Evolutionary conservation across 257 asterid genomes (phyloP), one percentile per base, ranked within the genome.

Genomic region (Capsicum pubescens): DNA sequence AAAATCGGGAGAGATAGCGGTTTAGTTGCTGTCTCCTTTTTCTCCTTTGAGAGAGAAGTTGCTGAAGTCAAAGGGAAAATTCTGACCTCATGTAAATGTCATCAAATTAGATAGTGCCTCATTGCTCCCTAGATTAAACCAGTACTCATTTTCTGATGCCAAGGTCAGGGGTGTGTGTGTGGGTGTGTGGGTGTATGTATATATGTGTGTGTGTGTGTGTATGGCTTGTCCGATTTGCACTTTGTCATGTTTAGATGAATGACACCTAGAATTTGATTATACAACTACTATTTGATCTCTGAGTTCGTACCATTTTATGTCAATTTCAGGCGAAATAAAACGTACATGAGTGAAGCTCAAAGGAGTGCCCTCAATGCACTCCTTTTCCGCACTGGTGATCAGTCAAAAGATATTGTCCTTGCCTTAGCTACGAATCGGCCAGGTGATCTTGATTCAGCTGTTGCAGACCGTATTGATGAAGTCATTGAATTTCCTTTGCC

Each of bases 291-390:
- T 76, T 52, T 21, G 15, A 4, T 76, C 61, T 52, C 2, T 21
- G 32, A 72, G 68, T 42, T 36, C 0, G 7, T 55, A n/a, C 21
- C 46, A 3, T 44, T 46, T 35, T 44, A 15, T 61, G 42, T 78
- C 12, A 85, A 79, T 55, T 85, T 58, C 93, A 96, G 99, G 95
- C 88, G 98, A 86, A 96, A 96, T 84, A 96, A 93, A 91, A 96
- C 97, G 48, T 96, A 96, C 48, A 96, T 93, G 99, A 96, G 99
- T 76, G 99, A 96, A 90, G 99, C 99, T 82, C 98, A 94, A 86
- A 92, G 99, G 90, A 96, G 98, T 85, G 99, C 99, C 8, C 97
- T 96, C 60, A 96, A 96, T 17, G 99, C 98, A 13, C 98, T 96
- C 77, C 94, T 96, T 6, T 94, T 89, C 82, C 94, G 98, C 69